A percentile compares a stretch with the other conserved stretches of the same genome.
Conservation (phyloP, 345 rosid species). For the Dimocarpus longan region DNA sequence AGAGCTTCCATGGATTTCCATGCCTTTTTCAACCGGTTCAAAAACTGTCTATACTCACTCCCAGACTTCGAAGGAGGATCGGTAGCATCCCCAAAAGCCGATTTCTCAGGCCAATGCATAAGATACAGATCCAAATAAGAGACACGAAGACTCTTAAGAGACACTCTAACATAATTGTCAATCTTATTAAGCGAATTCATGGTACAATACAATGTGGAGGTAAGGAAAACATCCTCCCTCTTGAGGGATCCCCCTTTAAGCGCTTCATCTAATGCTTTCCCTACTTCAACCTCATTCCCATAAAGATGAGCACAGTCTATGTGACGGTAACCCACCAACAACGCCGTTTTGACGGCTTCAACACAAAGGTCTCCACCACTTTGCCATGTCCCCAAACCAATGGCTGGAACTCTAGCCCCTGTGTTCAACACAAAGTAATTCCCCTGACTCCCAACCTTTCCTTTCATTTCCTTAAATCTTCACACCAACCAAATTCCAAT, state of each 20-base stretch:
- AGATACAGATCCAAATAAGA: conserved; percentile 65
- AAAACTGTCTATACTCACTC: conserved; percentile 56
- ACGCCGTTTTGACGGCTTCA: conserved; percentile 56
- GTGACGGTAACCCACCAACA: conserved; percentile 59
- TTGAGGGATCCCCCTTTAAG: conserved; percentile 38
- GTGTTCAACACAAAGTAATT: conserved; percentile 53
- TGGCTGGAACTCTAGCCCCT: conserved; percentile 61
- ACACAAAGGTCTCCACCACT: conserved; percentile 61
- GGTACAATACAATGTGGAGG: conserved; percentile 60
- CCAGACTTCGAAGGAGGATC: conserved; percentile 65
- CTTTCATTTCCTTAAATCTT: conserved; percentile 42
- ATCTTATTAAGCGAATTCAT: conserved; percentile 70
- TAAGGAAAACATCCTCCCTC: conserved; percentile 61
- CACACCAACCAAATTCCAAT: conserved; percentile 5
- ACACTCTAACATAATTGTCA: conserved; percentile 62
- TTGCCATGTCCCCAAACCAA: conserved; percentile 73
- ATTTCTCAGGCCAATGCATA: conserved; percentile 68
- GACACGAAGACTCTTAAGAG: conserved; percentile 61
- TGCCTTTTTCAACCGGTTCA: conserved; percentile 58
- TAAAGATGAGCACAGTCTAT: conserved; percentile 69
- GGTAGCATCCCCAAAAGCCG: conserved; percentile 64
- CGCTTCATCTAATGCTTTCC: conserved; percentile 56
- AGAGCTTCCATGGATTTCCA: conserved; percentile 71
- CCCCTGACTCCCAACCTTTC: conserved; percentile 38
- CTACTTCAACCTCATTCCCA: conserved; percentile 65